Base-by-base conservation (phyloP, 352 stramenopile genomes). In the Phytophthora podocarpi region DNA sequence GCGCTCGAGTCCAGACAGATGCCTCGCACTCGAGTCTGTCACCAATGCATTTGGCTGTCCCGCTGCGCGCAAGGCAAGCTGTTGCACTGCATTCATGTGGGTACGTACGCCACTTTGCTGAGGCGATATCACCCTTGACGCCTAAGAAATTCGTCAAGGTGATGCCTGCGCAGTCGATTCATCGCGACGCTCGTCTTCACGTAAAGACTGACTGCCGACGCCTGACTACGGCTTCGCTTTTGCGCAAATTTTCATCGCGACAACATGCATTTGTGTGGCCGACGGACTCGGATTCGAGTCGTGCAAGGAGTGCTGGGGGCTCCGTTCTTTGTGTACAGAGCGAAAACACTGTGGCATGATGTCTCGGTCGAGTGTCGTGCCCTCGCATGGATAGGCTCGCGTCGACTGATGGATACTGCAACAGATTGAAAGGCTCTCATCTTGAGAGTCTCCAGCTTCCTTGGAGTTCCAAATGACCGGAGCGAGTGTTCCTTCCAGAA, bases 131-230 rank as follows among this genome's bases (percentile, higher is more conserved):
- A 20, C 12, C 26, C 52, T 60, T 39, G 54, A 64, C 53, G 54
- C 60, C 53, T 69, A 69, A 64, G 53, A 69, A 69, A 69, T 64
- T 64, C 18, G 36, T n/a, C n/a, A n/a, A n/a, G 32, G 13, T 36
- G 35, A 34, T 6, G 23, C 8, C 12, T 18, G n/a, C 30, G 28
- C n/a, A n/a, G 21, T 52, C 40, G 31, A 26, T 26, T 9, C n/a
- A 18, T 18, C 26, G n/a, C n/a, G n/a, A n/a, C n/a, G n/a, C 24
- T 65, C 48, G 56, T 51, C 36, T 37, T 20, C 20, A 58, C 35
- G 35, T 20, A 43, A 47, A 16, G n/a, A 20, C 28, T 43, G 18
- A 13, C 27, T 39, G n/a, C 12, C 30, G 37, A 18, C 42, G 24
- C 16, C 8, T 21, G 21, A 28, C 35, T n/a, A n/a, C n/a, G n/a